Evolutionary conservation across 371 early-diverging fungal genomes (phyloP).

Genomic region (Lichtheimia ramosa): DNA sequence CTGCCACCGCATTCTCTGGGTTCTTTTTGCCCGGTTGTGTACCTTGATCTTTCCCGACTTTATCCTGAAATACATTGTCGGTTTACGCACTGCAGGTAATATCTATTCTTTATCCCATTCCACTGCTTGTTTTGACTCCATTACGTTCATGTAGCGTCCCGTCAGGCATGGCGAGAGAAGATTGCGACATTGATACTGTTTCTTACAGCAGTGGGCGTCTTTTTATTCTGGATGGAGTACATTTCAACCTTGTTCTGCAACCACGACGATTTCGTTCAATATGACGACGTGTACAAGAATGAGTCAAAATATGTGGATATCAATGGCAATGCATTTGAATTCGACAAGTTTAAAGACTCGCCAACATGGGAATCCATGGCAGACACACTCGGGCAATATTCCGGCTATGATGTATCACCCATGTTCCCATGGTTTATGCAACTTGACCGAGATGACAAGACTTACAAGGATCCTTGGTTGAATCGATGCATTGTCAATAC

Average conservation of each 20-base stretch:
- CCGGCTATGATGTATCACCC: slow-evolving; percentile 42
- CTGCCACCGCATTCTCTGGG: slow-evolving; percentile 26
- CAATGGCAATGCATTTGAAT: slow-evolving; percentile 44
- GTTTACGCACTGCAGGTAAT: slow-evolving; percentile 33
- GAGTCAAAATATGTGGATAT: slow-evolving; percentile 31
- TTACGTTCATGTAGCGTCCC: slow-evolving; percentile 24
- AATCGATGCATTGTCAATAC: slow-evolving; percentile 24
- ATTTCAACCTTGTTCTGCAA: slow-evolving; percentile 44
- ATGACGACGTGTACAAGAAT: slow-evolving; percentile 24
- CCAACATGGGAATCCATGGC: slow-evolving; percentile 11
- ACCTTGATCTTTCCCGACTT: slow-evolving; percentile 28
- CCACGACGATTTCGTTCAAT: slow-evolving; percentile 29
- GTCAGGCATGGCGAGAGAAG: slow-evolving; percentile 52
- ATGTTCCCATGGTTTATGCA: slow-evolving; percentile 45
- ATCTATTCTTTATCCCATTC: neutral
- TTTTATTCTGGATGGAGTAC: slow-evolving; percentile 48
- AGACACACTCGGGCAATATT: slow-evolving; percentile 30
- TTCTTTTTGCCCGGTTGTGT: slow-evolving; percentile 22
- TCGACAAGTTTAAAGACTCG: slow-evolving; percentile 19
- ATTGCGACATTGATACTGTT: slow-evolving; percentile 34
- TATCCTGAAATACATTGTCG: slow-evolving; percentile 29
- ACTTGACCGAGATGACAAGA: slow-evolving; percentile 20
- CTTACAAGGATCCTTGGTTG: slow-evolving; percentile 23
- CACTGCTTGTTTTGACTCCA: neutral
- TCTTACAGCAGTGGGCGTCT: slow-evolving; percentile 23